phyloP scores from a whole-genome alignment of 129 eudicot species.

The Kitagawia praeruptora region DNA sequence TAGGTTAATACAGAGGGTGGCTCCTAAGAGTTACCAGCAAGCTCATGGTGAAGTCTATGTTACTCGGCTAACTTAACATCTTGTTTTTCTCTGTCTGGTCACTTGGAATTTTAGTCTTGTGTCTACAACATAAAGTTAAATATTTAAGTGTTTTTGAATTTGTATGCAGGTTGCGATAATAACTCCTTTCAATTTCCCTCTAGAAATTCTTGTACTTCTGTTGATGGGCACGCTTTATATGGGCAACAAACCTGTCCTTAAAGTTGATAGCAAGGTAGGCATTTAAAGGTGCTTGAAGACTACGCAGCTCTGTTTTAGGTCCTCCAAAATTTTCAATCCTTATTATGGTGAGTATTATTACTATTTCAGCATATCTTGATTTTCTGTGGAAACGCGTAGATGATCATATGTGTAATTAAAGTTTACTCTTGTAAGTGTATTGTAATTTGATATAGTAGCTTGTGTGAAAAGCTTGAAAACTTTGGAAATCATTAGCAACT shows the following conservation, averaged over 20 bases:
- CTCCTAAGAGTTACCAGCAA: slow-evolving; percentile 96
- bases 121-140: neutral
- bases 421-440: neutral
- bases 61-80: slow-evolving; percentile 20
- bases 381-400: neutral
- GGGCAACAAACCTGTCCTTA: slow-evolving; percentile 95
- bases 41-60: slow-evolving; percentile 88
- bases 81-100: neutral
- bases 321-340: neutral
- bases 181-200: slow-evolving; percentile 94
- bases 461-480: neutral
- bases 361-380: neutral
- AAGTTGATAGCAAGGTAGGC: slow-evolving; percentile 93
- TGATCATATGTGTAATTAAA: neutral
- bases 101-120: neutral
- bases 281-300: neutral
- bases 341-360: neutral
- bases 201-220: slow-evolving; percentile 69
- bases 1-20: slow-evolving; percentile 86
- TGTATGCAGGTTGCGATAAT: slow-evolving; percentile 73
- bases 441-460: neutral
- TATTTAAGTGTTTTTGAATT: neutral
- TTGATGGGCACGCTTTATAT: slow-evolving; percentile 72
- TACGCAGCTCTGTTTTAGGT: neutral
- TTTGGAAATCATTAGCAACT: neutral